Base-by-base conservation (phyloP, 768 basidiomycete species). In the Clathrus columnatus region DNA sequence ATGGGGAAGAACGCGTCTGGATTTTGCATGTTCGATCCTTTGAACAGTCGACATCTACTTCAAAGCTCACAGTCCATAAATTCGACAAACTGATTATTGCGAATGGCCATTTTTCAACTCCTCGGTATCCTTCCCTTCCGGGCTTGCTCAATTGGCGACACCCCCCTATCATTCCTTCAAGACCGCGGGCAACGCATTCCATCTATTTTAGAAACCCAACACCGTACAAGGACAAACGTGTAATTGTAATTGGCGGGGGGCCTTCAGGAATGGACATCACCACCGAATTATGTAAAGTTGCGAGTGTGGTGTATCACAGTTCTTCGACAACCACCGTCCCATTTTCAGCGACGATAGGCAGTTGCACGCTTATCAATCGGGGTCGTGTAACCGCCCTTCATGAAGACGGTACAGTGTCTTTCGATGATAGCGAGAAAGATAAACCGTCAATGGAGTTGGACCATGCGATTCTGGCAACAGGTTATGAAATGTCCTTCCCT, bases 31-130 rank as follows among this genome's bases (percentile, higher is more conserved):
- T 84, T n/a, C 66, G 69, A 2, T 58, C 75, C 48, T 73, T 73
- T 7, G 69, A 69, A 5, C 67, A 68, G 0, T 17, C 1, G 11
- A 42, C 59, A 30, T 21, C 21, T 27, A 70, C 74, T 41, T 54
- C 59, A 11, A n/a, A n/a, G n/a, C n/a, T n/a, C n/a, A n/a, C n/a
- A n/a, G n/a, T n/a, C n/a, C 54, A 67, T 17, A 52, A 66, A 1
- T 87, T 82, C 59, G 85, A 91, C 61, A 70, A 79, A n/a, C 64
- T 91, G 32, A 66, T 91, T 26, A 74, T 89, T 26, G 84, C 84
- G 43, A 91, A 87, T 56, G 90, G 90, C 0, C 88, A 89, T 64
- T 82, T 86, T 64, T 74, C 73, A 42, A 61, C 76, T 7, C 90
- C 90, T 1, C 76, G 79, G 18, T 77, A 80, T 56, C 87, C 87